phyloP scores from a whole-genome alignment of 1,284 basidiomycete genomes.

The Puccinia brachypodii region DNA sequence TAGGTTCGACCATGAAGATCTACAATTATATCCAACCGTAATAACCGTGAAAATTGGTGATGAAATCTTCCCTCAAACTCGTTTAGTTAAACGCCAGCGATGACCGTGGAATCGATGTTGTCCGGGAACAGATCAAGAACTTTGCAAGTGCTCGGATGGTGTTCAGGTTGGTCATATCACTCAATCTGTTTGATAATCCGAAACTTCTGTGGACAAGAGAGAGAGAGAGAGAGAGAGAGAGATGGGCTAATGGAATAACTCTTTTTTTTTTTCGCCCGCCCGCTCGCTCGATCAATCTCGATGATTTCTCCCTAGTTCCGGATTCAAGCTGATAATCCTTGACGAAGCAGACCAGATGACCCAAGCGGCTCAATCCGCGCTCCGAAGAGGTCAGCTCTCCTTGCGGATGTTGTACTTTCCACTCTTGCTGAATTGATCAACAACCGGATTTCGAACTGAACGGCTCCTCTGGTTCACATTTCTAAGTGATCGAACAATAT shows the following conservation, averaged over 20 bases:
- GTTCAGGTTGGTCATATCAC: conserved; percentile 59
- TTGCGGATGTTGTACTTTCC: neutral
- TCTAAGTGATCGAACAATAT: conserved; percentile 91
- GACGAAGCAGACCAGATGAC: conserved; percentile 99
- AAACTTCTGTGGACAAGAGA: neutral
- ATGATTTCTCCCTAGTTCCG: conserved; percentile 64
- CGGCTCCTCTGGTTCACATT: neutral
- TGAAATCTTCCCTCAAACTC: neutral
- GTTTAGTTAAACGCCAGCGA: conserved; percentile 88
- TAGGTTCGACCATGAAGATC: conserved; percentile 22
- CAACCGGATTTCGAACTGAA: neutral
- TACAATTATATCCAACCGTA: neutral
- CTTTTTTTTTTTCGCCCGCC: too few species aligned
- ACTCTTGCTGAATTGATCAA: neutral
- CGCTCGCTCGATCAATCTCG: neutral
- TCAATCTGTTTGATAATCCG: conserved; percentile 2
- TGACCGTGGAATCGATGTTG: conserved; percentile 96
- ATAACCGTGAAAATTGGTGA: neutral
- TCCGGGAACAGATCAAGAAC: conserved; percentile 97
- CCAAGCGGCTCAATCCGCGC: conserved; percentile 89
- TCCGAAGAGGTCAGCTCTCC: conserved; percentile 68
- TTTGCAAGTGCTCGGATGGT: conserved; percentile 95
- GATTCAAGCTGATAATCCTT: conserved; percentile 95
- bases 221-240: neutral
- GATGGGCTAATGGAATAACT: neutral